A percentile compares a stretch with the other conserved stretches of the same genome.
Conservation (phyloP, 179 eudicot species). For the Nepenthes alata region DNA sequence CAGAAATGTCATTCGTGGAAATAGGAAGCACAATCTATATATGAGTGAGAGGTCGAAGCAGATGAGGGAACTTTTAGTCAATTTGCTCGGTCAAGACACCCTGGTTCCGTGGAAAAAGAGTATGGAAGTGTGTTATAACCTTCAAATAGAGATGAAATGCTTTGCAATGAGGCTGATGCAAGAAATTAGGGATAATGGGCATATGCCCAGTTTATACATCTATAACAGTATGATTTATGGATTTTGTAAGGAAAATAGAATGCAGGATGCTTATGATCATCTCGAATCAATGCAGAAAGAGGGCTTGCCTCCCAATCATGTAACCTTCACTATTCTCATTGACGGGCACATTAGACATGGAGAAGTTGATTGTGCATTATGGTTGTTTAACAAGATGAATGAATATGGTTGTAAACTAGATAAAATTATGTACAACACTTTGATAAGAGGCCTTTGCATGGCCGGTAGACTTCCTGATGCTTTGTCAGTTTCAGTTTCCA, state of each 20-base stretch:
- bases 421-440: conserved; percentile 18
- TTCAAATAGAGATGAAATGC: conserved; percentile 15
- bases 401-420: conserved; percentile 27
- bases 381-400: conserved; percentile 27
- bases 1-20: conserved; percentile 11
- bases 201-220: conserved; percentile 27
- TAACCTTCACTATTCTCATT: conserved; percentile 37
- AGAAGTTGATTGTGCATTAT: conserved; percentile 24
- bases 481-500: conserved; percentile 21
- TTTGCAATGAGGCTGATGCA: conserved; percentile 15
- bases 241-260: conserved; percentile 20
- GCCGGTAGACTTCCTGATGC: conserved; percentile 28
- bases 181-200: conserved; percentile 2
- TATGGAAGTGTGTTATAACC: conserved; percentile 7
- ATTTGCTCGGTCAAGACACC: conserved; percentile 10
- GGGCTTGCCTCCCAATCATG: conserved; percentile 31
- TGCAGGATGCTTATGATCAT: conserved; percentile 28
- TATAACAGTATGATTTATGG: conserved; percentile 30
- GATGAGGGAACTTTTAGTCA: conserved; percentile 18
- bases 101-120: neutral
- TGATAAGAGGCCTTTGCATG: conserved; percentile 31
- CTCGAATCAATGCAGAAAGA: conserved; percentile 23
- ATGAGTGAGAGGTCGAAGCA: conserved; percentile 5
- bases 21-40: conserved; percentile 9
- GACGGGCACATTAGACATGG: conserved; percentile 24